Evolutionary conservation across 192 early-diverging fungal genomes (phyloP).

Genomic region (Spizellomyces punctatus): DNA sequence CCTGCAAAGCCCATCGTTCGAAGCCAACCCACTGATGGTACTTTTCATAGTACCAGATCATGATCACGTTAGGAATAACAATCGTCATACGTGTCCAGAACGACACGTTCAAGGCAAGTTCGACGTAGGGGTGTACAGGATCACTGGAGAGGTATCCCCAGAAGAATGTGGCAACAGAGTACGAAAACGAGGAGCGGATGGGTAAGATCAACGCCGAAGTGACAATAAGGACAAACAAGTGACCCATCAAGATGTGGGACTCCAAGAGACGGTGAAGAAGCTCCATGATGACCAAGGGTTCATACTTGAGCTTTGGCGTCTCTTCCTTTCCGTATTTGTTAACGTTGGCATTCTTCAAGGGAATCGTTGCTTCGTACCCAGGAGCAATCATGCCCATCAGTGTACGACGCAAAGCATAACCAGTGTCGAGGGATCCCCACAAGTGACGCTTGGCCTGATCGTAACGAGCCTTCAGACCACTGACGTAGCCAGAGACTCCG

Average conservation of each 20-base stretch:
- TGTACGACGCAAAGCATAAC: conserved; percentile 55
- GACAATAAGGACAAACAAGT: conserved; percentile 43
- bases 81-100: conserved; percentile 45
- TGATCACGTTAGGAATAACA: conserved; percentile 46
- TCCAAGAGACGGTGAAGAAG: conserved; percentile 51
- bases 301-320: conserved; percentile 11
- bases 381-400: conserved; percentile 34
- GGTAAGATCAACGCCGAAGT: conserved; percentile 40
- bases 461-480: conserved; percentile 62
- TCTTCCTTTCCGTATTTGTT: conserved; percentile 41
- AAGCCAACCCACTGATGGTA: conserved; percentile 54
- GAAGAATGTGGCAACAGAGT: conserved; percentile 27
- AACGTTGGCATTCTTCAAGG: conserved; percentile 28
- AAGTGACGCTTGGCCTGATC: conserved; percentile 73
- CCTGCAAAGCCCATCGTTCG: conserved; percentile 55
- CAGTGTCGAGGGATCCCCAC: conserved; percentile 73
- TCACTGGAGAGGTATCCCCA: conserved; percentile 29
- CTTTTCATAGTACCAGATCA: conserved; percentile 53
- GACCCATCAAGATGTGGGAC: conserved; percentile 53
- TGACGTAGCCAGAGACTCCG: conserved; percentile 52
- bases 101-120: conserved; percentile 32
- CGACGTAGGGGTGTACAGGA: conserved; percentile 41
- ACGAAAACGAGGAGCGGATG: conserved; percentile 24
- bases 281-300: conserved; percentile 9
- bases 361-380: conserved; percentile 28